Evolutionary conservation across 768 basidiomycete species (phyloP), one percentile per base, ranked within the genome.

Genomic region (Boletus reticulatus): DNA sequence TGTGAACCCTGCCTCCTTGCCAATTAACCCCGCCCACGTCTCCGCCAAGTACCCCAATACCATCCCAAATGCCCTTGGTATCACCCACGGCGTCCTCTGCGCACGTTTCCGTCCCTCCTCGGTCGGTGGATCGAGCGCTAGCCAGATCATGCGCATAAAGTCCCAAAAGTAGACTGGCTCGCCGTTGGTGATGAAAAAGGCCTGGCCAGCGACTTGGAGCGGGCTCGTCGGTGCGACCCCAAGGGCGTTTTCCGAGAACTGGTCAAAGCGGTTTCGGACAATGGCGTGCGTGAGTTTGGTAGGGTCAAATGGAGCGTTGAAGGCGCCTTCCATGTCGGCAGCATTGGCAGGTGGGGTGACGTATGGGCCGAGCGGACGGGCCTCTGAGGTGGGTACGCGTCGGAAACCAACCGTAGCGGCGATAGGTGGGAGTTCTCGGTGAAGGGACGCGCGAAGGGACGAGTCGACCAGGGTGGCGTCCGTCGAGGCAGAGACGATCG

Each of bases 121-220:
- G 2, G 70, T 73, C n/a, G 75, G 71, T 46, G 77, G 75, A 67
- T 84, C 84, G 52, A 90, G 79, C 20, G 80, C 77, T 29, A 79
- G 73, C 93, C 92, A 98, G n/a, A 97, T 73, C 3, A 81, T 72
- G 7, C 92, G 82, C 31, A 86, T 79, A 66, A 96, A 87, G 74
- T 97, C 94, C 96, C 96, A 99, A 77, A 98, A 98, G 72, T 92
- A 92, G 53, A 87, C 80, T 3, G 95, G 96, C 68, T 98, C 95
- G 58, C 94, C 94, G 67, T 98, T 98, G 53, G 94, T 95, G 73
- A 99, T 91, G 80, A 94, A 96, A 77, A 94, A 99, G 4, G 75
- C 91, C 70, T 98, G 91, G 0, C 96, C 96, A 6, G 93, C 94
- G 50, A 98, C 91, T 61, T 87, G 81, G 10, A 94, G 78, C 9